These are phyloP conservation scores for Alternaria atra DNA, from an alignment of 2,329 filamentous ascomycete genomes.

Conservation along the genomic window DNA sequence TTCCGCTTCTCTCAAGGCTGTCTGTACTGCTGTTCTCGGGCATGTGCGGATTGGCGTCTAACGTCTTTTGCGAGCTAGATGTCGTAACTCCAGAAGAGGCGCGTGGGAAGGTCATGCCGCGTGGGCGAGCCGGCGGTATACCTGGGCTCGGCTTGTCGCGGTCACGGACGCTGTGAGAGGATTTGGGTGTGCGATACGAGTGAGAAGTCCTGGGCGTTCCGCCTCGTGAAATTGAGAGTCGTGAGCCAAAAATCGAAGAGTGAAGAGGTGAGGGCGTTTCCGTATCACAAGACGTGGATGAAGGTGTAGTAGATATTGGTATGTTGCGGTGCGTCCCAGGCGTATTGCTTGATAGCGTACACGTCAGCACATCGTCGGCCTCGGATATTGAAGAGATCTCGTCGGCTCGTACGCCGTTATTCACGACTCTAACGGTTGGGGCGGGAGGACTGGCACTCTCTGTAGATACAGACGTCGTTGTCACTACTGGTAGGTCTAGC, in stretches of 20 bases:
- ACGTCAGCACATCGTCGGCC: neutral
- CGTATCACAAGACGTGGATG: neutral
- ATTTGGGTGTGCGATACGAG: neutral
- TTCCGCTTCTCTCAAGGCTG: neutral
- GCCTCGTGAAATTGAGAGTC: constrained; percentile 2
- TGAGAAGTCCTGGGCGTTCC: neutral
- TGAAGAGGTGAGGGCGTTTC: neutral
- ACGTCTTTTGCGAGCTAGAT: constrained; percentile 2
- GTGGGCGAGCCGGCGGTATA: constrained; percentile 25
- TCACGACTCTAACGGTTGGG: constrained; percentile 22
- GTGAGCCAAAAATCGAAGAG: neutral
- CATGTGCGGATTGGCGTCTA: neutral
- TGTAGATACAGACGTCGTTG: neutral
- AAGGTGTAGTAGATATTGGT: constrained; percentile 4
- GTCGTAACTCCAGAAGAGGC: neutral
- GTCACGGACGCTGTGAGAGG: constrained; percentile 15
- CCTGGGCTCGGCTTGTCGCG: constrained; percentile 20
- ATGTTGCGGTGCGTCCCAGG: neutral
- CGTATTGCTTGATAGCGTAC: neutral
- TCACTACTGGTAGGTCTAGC: constrained; percentile 11
- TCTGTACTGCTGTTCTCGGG: neutral
- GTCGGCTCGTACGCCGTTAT: neutral
- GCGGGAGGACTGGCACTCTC: neutral
- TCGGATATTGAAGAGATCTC: constrained; percentile 1
- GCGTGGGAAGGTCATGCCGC: constrained; percentile 30